Percentiles rank a stretch among this genome's conserved stretches.
phyloP scores from a whole-genome alignment of 1,284 basidiomycete species.

The Naganishia sp. region DNA sequence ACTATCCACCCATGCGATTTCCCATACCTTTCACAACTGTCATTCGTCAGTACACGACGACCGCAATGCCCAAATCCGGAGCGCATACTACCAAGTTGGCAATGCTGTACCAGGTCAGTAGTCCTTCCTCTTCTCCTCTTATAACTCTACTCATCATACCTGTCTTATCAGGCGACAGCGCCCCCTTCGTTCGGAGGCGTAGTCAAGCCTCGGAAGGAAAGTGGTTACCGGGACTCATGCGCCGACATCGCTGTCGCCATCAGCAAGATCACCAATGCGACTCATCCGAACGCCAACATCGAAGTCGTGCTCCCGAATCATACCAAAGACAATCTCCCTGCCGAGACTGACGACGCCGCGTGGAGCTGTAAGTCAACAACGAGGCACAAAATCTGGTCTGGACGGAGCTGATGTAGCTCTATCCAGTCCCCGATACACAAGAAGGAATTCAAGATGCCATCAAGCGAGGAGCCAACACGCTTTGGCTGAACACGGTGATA shows the following conservation, averaged over 20 bases:
- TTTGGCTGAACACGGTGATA: constrained; percentile 44
- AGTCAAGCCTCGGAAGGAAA: constrained; percentile 43
- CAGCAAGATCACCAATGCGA: neutral
- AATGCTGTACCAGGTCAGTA: constrained; percentile 26
- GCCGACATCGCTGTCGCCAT: constrained; percentile 43
- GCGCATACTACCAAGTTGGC: neutral
- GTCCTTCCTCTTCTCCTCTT: neutral
- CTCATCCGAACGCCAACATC: neutral
- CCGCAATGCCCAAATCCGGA: no score
- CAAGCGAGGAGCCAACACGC: constrained; percentile 38
- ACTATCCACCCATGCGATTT: neutral
- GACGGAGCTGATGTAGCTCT: constrained; percentile 21
- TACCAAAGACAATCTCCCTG: neutral
- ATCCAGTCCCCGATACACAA: constrained; percentile 42
- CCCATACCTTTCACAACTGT: neutral
- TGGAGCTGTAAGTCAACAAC: constrained; percentile 19
- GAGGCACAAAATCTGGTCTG: no score
- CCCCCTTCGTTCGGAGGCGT: constrained; percentile 38
- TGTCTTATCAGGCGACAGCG: constrained; percentile 3
- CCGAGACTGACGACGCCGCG: constrained; percentile 13
- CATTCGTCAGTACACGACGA: constrained; percentile 1
- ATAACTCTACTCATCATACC: neutral
- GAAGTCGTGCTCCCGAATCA: constrained; percentile 14
- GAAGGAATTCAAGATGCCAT: constrained; percentile 38
- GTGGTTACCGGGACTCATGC: constrained; percentile 42